Percentiles rank a stretch among this genome's conserved stretches.
Evolutionary conservation across 2,329 filamentous ascomycete species (phyloP).

Genomic region (Lasiodiplodia gonubiensis): DNA sequence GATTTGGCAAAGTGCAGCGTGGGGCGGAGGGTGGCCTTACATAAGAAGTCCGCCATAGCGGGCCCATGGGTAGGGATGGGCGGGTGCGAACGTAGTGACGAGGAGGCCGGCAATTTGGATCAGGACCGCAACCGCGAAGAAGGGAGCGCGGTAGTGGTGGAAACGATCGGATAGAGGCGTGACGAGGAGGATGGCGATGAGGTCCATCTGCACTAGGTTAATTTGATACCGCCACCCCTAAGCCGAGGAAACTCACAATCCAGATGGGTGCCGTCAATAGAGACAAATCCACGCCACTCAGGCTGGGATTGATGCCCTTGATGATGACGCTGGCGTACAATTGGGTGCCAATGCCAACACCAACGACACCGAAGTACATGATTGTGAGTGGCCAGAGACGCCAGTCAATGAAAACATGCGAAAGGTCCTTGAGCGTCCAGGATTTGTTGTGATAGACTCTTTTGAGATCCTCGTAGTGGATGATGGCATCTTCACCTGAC

Average conservation of each 20-base stretch:
- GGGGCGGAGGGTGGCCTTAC: conserved; percentile 24
- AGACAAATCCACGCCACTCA: conserved; percentile 77
- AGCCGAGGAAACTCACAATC: conserved; percentile 67
- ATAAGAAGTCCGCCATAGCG: conserved; percentile 82
- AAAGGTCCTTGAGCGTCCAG: conserved; percentile 76
- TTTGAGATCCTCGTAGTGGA: conserved; percentile 83
- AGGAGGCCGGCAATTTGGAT: conserved; percentile 85
- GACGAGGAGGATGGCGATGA: conserved; percentile 82
- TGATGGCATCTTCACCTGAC: conserved; percentile 73
- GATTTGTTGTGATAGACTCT: conserved; percentile 77
- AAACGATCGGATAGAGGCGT: conserved; percentile 89
- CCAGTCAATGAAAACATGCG: conserved; percentile 79
- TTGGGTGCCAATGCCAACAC: conserved; percentile 88
- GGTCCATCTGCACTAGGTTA: conserved; percentile 68
- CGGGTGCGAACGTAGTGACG: conserved; percentile 74
- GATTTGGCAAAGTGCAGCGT: neutral
- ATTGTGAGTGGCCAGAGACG: conserved; percentile 82
- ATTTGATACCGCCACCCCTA: neutral
- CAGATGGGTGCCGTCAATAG: conserved; percentile 89
- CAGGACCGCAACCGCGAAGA: conserved; percentile 77
- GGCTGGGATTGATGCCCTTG: conserved; percentile 72
- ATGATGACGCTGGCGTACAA: conserved; percentile 90
- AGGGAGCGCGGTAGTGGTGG: conserved; percentile 76
- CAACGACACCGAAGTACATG: conserved; percentile 96
- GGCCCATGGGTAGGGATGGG: conserved; percentile 72